Evolutionary conservation across 2,329 filamentous ascomycete species (phyloP).

Genomic region (Fusarium sublunatum): DNA sequence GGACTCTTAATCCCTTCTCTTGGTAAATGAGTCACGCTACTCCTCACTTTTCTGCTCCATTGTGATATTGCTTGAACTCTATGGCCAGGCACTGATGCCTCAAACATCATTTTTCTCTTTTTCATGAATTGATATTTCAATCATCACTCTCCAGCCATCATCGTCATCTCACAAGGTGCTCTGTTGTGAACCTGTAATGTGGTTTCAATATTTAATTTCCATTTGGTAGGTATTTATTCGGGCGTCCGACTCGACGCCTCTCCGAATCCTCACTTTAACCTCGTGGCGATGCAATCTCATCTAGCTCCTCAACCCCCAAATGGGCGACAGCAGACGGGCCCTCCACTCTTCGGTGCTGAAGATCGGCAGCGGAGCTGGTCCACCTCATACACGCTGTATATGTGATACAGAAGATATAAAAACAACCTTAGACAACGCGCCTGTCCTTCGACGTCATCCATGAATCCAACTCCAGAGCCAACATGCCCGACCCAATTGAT

Average conservation of each 20-base stretch:
- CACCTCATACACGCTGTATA: conserved; percentile 61
- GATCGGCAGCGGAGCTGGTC: conserved; percentile 71
- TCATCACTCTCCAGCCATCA: background rate
- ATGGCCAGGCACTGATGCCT: conserved; percentile 10
- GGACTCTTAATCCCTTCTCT: conserved; percentile 2
- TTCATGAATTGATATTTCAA: conserved; percentile 5
- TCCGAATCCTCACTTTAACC: conserved; percentile 76
- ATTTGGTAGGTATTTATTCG: conserved; percentile 54
- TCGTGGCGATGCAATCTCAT: conserved; percentile 67
- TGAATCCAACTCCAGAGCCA: conserved; percentile 50
- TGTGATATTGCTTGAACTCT: conserved; percentile 23
- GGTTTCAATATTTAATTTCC: conserved; percentile 45
- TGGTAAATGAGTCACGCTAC: conserved; percentile 13
- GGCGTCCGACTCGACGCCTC: conserved; percentile 71
- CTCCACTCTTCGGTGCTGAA: conserved; percentile 77
- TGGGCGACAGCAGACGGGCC: conserved; percentile 50
- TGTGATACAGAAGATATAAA: conserved; percentile 65
- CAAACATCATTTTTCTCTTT: conserved; percentile 1
- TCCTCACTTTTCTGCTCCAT: conserved; percentile 2
- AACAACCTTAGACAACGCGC: conserved; percentile 52
- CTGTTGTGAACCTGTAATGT: conserved; percentile 15
- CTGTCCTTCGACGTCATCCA: conserved; percentile 50
- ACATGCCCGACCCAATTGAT: conserved; percentile 46
- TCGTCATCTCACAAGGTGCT: conserved; percentile 8
- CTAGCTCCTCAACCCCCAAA: conserved; percentile 37